A percentile compares a stretch with the other conserved stretches of the same genome.
These are phyloP conservation scores for Sequoiadendron giganteum DNA, from an alignment of 75 land plant species.

Conservation along the genomic window DNA sequence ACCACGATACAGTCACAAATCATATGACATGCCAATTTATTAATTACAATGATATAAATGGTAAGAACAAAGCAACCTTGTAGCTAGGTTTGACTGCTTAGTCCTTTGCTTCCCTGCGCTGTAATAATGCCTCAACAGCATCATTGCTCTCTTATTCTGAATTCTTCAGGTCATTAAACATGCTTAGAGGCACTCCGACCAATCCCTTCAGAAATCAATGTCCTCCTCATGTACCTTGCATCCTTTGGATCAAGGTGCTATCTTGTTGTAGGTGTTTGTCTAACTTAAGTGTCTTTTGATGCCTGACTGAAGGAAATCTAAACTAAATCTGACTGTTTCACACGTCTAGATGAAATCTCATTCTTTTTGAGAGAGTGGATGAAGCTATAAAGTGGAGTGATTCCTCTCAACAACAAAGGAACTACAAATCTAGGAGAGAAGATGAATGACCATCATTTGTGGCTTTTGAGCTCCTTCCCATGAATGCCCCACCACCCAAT, in stretches of 20 bases:
- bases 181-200: no score
- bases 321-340: not conserved
- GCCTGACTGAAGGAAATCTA: not conserved
- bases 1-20: not conserved
- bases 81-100: no score
- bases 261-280: not conserved
- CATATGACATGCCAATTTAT: not conserved
- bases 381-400: not conserved
- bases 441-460: not conserved
- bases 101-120: no score
- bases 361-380: not conserved
- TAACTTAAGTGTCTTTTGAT: not conserved
- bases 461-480: not conserved
- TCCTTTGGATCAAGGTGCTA: not conserved
- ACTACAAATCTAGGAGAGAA: not conserved
- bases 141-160: not conserved
- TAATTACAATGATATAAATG: not conserved
- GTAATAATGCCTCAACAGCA: no score
- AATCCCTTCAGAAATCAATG: not conserved
- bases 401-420: not conserved
- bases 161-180: not conserved
- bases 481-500: not conserved
- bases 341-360: not conserved
- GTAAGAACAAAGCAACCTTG: not conserved
- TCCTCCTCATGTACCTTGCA: not conserved